phyloP scores from a whole-genome alignment of 2,329 filamentous ascomycete species.

The Alternaria triticina region DNA sequence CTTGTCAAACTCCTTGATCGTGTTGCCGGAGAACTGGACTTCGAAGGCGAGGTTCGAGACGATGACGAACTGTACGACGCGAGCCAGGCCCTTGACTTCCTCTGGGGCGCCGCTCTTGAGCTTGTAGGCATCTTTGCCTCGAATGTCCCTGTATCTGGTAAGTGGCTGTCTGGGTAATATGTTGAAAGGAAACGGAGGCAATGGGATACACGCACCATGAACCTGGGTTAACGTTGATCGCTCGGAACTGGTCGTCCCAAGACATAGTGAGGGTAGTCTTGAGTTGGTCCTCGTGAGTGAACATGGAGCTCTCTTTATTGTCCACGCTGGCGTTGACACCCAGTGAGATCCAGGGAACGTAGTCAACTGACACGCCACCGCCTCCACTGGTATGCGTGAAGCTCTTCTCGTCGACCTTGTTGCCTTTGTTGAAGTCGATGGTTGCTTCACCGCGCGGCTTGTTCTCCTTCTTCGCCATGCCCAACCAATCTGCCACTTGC shows the following conservation, averaged over 20 bases:
- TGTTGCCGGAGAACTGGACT: neutral
- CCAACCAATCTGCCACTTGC: neutral
- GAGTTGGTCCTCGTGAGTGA: neutral
- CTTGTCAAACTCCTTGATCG: neutral
- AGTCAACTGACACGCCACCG: neutral
- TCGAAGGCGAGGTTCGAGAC: neutral
- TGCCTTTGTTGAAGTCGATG: neutral
- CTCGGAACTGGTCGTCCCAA: neutral
- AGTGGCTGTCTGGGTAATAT: neutral
- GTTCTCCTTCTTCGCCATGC: neutral
- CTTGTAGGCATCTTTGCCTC: neutral
- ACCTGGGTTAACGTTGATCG: neutral
- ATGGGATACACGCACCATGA: too few species aligned
- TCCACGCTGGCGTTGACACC: too few species aligned
- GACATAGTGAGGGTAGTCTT: neutral
- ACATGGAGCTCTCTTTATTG: too few species aligned
- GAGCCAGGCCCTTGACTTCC: neutral
- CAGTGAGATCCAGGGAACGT: too few species aligned
- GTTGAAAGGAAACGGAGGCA: neutral
- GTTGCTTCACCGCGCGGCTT: neutral
- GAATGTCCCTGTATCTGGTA: neutral
- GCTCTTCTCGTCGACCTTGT: neutral
- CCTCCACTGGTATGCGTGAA: neutral
- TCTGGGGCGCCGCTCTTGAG: neutral
- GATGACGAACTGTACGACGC: neutral